These are phyloP conservation scores for Nakazawaea holstii DNA, from an alignment of 805 yeast species.

Conservation along the genomic window DNA sequence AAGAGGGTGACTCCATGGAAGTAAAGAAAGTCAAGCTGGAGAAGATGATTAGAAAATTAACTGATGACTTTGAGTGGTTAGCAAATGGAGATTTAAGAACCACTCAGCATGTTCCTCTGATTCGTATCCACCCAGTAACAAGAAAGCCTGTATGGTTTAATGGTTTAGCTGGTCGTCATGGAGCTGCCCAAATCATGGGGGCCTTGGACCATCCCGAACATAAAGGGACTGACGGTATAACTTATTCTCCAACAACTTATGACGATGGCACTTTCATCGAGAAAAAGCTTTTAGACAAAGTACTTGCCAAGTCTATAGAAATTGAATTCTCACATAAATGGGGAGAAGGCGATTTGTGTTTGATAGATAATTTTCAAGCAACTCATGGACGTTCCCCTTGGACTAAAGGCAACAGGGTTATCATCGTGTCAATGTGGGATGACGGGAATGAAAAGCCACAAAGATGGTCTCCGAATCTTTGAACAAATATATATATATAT, in stretches of 20 bases:
- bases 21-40: conserved; percentile 23
- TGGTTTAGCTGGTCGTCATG: conserved; percentile 4
- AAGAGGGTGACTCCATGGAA: conserved; percentile 19
- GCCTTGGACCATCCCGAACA: not conserved
- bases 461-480: not conserved
- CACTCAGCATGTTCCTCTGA: conserved; percentile 18
- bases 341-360: conserved; percentile 28
- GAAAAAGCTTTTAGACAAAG: conserved; percentile 15
- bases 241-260: conserved; percentile 10
- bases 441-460: not conserved
- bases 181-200: not conserved
- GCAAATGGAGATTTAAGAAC: conserved; percentile 21
- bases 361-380: conserved; percentile 30
- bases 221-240: not conserved
- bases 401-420: conserved; percentile 22
- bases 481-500: too few relatives aligned
- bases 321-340: conserved; percentile 24
- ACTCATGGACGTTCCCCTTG: conserved; percentile 30
- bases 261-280: conserved; percentile 19
- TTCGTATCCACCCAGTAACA: conserved; percentile 3
- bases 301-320: conserved; percentile 15
- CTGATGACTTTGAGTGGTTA: conserved; percentile 23
- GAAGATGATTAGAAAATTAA: conserved; percentile 18
- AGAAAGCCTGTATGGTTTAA: conserved; percentile 7
- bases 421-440: conserved; percentile 35